Percentiles rank a stretch among this genome's conserved stretches.
phyloP scores from a whole-genome alignment of 768 basidiomycete genomes.

The Lactarius evosmus region DNA sequence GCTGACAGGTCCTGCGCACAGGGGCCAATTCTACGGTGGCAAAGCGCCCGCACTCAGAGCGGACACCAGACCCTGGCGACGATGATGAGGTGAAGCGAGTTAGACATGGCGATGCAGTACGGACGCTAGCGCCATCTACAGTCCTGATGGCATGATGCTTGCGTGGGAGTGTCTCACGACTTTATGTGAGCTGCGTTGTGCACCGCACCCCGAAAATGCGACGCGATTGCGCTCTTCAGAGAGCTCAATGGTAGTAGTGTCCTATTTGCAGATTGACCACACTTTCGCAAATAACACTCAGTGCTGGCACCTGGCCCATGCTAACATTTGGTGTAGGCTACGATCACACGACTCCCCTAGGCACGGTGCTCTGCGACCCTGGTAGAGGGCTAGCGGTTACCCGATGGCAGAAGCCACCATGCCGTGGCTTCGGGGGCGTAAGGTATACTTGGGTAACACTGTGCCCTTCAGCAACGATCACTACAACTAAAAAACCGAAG shows the following conservation, averaged over 20 bases:
- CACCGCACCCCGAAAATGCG: background rate
- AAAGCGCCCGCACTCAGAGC: constrained; percentile 3
- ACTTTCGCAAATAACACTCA: too few species aligned
- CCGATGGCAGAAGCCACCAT: too few species aligned
- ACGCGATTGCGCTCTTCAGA: too few species aligned
- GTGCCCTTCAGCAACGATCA: constrained; percentile 33
- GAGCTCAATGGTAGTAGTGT: constrained; percentile 19
- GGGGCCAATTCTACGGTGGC: background rate
- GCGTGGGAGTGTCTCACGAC: background rate
- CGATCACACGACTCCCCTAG: too few species aligned
- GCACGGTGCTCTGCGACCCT: too few species aligned
- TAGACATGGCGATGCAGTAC: constrained; percentile 1
- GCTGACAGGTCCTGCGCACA: background rate
- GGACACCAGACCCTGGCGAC: background rate
- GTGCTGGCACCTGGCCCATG: too few species aligned
- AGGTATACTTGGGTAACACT: constrained; percentile 59
- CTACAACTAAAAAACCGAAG: too few species aligned
- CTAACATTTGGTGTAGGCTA: constrained; percentile 45
- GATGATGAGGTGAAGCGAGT: constrained; percentile 11
- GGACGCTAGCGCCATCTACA: background rate
- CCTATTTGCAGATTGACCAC: constrained; percentile 45
- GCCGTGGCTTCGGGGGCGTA: constrained; percentile 47
- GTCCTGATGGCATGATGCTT: constrained; percentile 7
- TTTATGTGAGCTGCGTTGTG: background rate
- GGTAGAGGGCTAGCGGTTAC: constrained; percentile 53